Evolutionary conservation across 225 moss, liverwort and hornwort species (phyloP), one percentile per base, ranked within the genome.

Genomic region (Polytrichum commune): DNA sequence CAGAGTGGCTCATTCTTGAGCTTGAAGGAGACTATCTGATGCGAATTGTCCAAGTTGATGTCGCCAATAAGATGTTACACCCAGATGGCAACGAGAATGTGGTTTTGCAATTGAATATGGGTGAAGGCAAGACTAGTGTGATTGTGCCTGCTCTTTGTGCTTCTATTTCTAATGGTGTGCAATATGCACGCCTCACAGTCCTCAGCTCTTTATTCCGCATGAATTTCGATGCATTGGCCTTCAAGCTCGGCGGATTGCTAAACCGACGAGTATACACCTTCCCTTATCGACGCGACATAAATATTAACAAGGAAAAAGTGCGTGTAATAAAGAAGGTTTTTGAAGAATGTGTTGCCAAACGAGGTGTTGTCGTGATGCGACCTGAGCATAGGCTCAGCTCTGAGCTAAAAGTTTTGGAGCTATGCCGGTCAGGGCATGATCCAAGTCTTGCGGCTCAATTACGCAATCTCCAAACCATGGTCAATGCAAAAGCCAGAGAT

Each of bases 81-180:
- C 5, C 76, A 10, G 7, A 7, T 2, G 64, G 5, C 16, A 2
- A 19, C 3, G 0, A 57, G 56, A 81, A 71, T 1, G 27, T 19
- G n/a, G 68, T 85, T 0, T 53, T 82, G 55, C 85, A 85, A 20
- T 22, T 85, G 0, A 85, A 81, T 63, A 85, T 85, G 85, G 85
- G 81, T 19, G 85, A 85, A 63, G 85, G 81, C 2, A 85, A 85
- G 61, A 78, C 81, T 0, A 85, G 78, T 32, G 78, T 78, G 16
- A 81, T 81, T 1, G 78, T 78, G 1, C 81, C 81, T 55, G 78
- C 85, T 0, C 27, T 81, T 27, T 85, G 85, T 20, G 67, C 78
- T 5, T 73, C 67, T 55, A 78, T 85, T 55, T 60, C 81, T 5
- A 56, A 78, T 29, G 78, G 78, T 6, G 0, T 25, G 0, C 73